phyloP scores from a whole-genome alignment of 495 filamentous ascomycete species.

The Pyrenopolyporus hunteri region DNA sequence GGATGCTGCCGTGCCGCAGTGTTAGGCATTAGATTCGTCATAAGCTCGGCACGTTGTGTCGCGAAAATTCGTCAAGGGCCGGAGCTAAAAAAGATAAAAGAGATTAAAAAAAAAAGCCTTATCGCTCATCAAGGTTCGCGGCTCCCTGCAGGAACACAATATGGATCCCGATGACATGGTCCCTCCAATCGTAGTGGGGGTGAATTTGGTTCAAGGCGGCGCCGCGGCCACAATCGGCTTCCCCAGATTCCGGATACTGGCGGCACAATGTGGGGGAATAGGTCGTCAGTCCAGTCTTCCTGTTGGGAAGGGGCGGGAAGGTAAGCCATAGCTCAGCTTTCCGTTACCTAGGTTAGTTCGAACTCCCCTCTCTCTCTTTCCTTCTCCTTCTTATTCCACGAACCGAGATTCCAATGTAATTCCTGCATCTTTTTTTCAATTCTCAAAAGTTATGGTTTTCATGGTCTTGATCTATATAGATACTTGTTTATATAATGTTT shows the following conservation, averaged over 20 bases:
- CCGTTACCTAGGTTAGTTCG: conserved; percentile 9
- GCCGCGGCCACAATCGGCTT: conserved; percentile 40
- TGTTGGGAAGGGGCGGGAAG: conserved; percentile 1
- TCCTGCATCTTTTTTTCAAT: neutral
- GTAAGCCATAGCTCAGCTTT: too few relatives aligned
- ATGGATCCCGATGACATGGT: conserved; percentile 16
- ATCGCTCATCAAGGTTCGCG: conserved; percentile 26
- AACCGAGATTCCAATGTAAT: neutral
- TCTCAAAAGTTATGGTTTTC: conserved; percentile 14
- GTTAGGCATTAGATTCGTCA: too few relatives aligned
- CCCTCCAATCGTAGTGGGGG: conserved; percentile 24
- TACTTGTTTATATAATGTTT: conserved; percentile 48
- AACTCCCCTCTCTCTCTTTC: conserved; percentile 23
- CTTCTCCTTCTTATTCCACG: conserved; percentile 1
- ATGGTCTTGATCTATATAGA: neutral
- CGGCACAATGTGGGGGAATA: conserved; percentile 41
- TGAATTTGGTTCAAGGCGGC: neutral
- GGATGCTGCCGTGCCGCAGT: conserved; percentile 20
- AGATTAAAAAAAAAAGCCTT: conserved; percentile 12
- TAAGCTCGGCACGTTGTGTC: conserved; percentile 9
- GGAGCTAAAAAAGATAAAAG: conserved; percentile 17
- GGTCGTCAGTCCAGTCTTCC: neutral
- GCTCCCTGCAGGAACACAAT: conserved; percentile 24
- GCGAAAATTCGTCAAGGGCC: conserved; percentile 9
- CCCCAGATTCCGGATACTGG: conserved; percentile 42